Evolutionary conservation across 441 rosid genomes (phyloP), one percentile per base, ranked within the genome.

Genomic region (Gossypium davidsonii): DNA sequence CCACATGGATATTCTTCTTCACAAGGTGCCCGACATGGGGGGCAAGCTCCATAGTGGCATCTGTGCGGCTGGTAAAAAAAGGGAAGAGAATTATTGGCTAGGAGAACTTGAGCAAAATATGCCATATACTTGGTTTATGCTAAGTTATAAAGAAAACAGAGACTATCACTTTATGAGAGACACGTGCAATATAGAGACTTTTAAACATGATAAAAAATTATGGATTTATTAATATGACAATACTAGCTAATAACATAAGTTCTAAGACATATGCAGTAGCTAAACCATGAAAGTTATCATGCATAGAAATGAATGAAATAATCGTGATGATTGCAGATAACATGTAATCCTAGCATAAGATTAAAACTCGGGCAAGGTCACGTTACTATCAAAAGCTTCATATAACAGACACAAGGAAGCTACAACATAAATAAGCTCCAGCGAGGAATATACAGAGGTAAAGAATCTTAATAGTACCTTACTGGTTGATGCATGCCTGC

Each of bases 11-110:
- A 92, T 73, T 87, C 95, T 86, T 88, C 97, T 74, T 85, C 93
- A 80, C 98, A 94, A 74, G 76, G 69, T 79, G 87, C 81, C 78
- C 83, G 85, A 76, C 98, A 94, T 28, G 81, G 82, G 53, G 97
- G 98, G 74, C 97, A 94, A 79, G 91, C 89, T 77, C 97, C 97
- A 78, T 92, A 90, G 79, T 94, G 98, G 76, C 98, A 94, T 82
- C 83, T 89, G 80, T 92, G 98, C 8, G 88, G 86, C 95, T 92
- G 87, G 81, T 79, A 56, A 75, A 77, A 77, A 77, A 71, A 55
- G 26, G 79, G 48, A 74, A 8, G 46, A 76, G 46, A 21, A 49
- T 48, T 26, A 63, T n/a, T 49, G 31, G 34, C 31, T 20, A 34
- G 34, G 51, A 70, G 60, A 52, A 53, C 37, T 37, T 57, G 15